Evolutionary conservation across 2,329 filamentous ascomycete species (phyloP).

Genomic region (Penicillium sp.): DNA sequence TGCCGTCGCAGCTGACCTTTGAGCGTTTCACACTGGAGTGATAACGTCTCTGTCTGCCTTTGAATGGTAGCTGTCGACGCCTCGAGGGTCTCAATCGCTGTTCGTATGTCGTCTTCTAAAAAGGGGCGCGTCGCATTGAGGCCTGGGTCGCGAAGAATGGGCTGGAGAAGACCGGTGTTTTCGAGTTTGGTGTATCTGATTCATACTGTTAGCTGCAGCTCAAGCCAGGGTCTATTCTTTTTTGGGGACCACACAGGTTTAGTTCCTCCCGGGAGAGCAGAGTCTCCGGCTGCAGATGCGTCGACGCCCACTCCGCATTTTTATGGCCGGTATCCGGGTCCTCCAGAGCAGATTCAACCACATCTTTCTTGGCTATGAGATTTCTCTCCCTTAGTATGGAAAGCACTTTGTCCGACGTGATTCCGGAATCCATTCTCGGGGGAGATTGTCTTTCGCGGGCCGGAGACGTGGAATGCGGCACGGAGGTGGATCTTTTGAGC

Average conservation of each 20-base stretch:
- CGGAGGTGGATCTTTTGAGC: background rate
- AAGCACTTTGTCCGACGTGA: conserved; percentile 18
- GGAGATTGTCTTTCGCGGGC: conserved; percentile 5
- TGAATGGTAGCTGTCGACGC: conserved; percentile 37
- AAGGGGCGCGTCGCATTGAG: conserved; percentile 36
- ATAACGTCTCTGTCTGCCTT: conserved; percentile 34
- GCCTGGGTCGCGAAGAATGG: conserved; percentile 28
- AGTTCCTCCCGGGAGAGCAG: conserved; percentile 43
- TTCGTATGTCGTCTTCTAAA: conserved; percentile 39
- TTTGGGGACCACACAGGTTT: conserved; percentile 28
- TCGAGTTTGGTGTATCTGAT: conserved; percentile 37
- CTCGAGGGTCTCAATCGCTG: conserved; percentile 36
- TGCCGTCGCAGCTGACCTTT: conserved; percentile 26
- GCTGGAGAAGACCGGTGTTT: conserved; percentile 28
- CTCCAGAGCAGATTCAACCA: conserved; percentile 28
- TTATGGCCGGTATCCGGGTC: conserved; percentile 15
- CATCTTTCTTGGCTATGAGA: conserved; percentile 28
- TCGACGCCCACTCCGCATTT: conserved; percentile 33
- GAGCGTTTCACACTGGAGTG: conserved; percentile 32
- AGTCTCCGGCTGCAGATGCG: conserved; percentile 33
- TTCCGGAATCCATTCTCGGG: conserved; percentile 6
- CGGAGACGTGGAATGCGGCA: conserved; percentile 2
- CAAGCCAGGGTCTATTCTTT: background rate
- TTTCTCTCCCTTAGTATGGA: conserved; percentile 31
- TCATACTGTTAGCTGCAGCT: background rate